Base-by-base conservation (phyloP, 352 stramenopile species). In the Globisporangium nagaii region DNA sequence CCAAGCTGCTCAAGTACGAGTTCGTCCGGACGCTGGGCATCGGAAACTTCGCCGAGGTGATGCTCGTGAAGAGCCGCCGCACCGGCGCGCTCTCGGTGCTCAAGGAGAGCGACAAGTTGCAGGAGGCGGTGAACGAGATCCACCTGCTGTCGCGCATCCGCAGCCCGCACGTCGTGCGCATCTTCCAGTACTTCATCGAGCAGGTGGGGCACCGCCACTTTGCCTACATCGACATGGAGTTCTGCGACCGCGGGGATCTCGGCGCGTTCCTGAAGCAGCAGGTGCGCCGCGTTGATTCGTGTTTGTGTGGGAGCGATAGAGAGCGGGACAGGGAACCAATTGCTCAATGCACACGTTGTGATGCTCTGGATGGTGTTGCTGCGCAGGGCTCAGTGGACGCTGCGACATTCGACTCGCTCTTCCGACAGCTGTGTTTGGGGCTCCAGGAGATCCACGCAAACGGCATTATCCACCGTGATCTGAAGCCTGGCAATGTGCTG, bases 161-260 rank as follows among this genome's bases (percentile, higher is more conserved):
- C 13, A 88, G 57, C 43, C 73, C 80, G 4, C 68, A 90, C 35
- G 75, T 93, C 44, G 78, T 93, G 34, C 73, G 73, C 27, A 79
- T 93, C n/a, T 62, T 71, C 37, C 60, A 84, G 28, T 90, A 88
- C 48, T 93, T 90, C 39, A 75, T 88, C 39, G 83, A 93, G 47
- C 70, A 87, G 39, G 73, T 93, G n/a, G 80, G 73, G 3, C 78
- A 88, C 27, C 68, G 76, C 28, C 76, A 84, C 42, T 89, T 90
- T 63, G 76, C 75, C 17, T 93, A 91, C 72, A 88, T 93, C 34
- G 79, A 88, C 54, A 88, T 91, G 73, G 83, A 93, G 61, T 90
- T 73, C 36, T 93, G 82, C 50, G 79, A 88, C 45, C 50, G 62
- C 20, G 80, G 83, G 4, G 78, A 89, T 51, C 56, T 89, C 37